These are phyloP conservation scores for Serpula lacrymans DNA, from an alignment of 768 basidiomycete genomes.

Conservation along the genomic window DNA sequence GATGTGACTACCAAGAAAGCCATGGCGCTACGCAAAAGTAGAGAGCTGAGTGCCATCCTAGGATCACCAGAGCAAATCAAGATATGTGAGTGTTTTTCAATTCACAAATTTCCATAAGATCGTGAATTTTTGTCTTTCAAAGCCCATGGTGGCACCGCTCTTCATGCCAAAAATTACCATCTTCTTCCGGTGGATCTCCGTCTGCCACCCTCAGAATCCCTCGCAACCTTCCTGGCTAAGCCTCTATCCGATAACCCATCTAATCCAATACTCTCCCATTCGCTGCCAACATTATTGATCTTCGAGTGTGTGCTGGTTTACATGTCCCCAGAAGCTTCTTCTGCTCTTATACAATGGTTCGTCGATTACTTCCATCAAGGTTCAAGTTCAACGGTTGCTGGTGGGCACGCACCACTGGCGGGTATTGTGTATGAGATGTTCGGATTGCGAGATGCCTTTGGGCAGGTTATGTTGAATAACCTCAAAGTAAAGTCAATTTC, in stretches of 20 bases:
- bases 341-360: slow-evolving; percentile 72
- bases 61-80: slow-evolving; percentile 26
- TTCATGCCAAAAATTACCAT: slow-evolving; percentile 58
- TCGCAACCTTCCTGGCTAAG: slow-evolving; percentile 38
- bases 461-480: slow-evolving; percentile 89
- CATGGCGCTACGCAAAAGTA: slow-evolving; percentile 71
- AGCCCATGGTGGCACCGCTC: slow-evolving; percentile 62
- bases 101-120: neutral
- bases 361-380: slow-evolving; percentile 53
- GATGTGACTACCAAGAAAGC: slow-evolving; percentile 83
- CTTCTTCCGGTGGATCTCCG: slow-evolving; percentile 81
- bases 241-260: slow-evolving; percentile 15
- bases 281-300: slow-evolving; percentile 76
- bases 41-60: slow-evolving; percentile 47
- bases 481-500: slow-evolving; percentile 51
- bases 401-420: too few species aligned
- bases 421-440: slow-evolving; percentile 92
- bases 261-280: slow-evolving; percentile 48
- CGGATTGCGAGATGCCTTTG: slow-evolving; percentile 81
- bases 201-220: slow-evolving; percentile 42
- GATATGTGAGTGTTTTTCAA: slow-evolving; percentile 12
- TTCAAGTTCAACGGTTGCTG: too few species aligned
- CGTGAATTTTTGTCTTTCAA: neutral
- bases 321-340: slow-evolving; percentile 60
- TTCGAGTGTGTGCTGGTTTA: slow-evolving; percentile 96